Evolutionary conservation across 495 filamentous ascomycete species (phyloP).

Genomic region (Neurospora tetraspora): DNA sequence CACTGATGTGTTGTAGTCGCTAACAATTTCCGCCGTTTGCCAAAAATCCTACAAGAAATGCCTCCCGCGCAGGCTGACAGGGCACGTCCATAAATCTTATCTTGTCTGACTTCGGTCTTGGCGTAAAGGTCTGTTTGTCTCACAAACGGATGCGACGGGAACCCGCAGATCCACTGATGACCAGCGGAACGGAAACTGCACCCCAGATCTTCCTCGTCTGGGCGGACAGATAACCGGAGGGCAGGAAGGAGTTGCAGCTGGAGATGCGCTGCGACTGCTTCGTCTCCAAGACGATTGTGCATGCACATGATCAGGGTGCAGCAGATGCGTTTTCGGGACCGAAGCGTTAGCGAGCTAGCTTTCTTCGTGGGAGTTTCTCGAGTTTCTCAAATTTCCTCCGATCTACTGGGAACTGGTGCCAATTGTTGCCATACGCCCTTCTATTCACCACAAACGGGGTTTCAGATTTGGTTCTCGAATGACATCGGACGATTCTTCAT

Average conservation of each 20-base stretch:
- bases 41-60: background rate
- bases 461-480: background rate
- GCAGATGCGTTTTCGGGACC: background rate
- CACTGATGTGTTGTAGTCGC: background rate
- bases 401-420: background rate
- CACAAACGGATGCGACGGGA: too few relatives aligned
- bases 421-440: background rate
- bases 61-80: fast-evolving
- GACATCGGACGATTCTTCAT: background rate
- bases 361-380: background rate
- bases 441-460: background rate
- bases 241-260: background rate
- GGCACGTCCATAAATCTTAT: background rate
- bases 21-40: background rate
- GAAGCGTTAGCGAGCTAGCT: background rate
- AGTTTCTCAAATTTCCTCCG: too few relatives aligned
- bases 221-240: background rate
- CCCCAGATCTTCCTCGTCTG: background rate
- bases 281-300: background rate
- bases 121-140: background rate
- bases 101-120: background rate
- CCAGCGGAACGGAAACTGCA: background rate
- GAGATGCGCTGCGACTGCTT: background rate
- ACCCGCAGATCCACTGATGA: background rate
- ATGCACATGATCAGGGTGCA: background rate